Evolutionary conservation across 495 filamentous ascomycete species (phyloP).

Genomic region (Halenospora varia): DNA sequence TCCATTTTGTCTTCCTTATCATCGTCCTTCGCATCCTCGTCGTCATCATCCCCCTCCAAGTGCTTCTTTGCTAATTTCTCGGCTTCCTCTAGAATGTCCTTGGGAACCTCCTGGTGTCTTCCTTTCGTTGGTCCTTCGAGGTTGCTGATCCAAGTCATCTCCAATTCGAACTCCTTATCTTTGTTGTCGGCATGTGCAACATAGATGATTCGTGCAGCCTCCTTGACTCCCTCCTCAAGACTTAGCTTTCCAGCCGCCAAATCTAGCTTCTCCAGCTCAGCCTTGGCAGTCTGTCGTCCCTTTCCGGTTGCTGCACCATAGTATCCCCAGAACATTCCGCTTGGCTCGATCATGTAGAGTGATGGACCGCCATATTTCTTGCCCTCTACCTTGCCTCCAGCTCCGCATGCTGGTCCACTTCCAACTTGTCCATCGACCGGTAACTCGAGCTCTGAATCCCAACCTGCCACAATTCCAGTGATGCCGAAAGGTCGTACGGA

Average conservation of each 20-base stretch:
- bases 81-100: conserved; percentile 82
- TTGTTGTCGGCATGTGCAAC: conserved; percentile 93
- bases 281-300: conserved; percentile 91
- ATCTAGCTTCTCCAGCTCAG: conserved; percentile 95
- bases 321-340: conserved; percentile 96
- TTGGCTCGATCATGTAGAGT: conserved; percentile 98
- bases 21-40: conserved; percentile 49
- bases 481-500: conserved; percentile 95
- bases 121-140: conserved; percentile 83
- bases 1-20: conserved; percentile 69
- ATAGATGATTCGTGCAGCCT: conserved; percentile 94
- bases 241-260: conserved; percentile 72
- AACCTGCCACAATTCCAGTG: conserved; percentile 89
- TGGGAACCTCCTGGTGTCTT: conserved; percentile 86
- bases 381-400: conserved; percentile 73
- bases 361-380: conserved; percentile 81
- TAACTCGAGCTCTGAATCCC: conserved; percentile 77
- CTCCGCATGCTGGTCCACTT: conserved; percentile 66
- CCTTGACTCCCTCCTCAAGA: conserved; percentile 84
- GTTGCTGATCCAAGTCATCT: conserved; percentile 96
- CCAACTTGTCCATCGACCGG: conserved; percentile 87
- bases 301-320: conserved; percentile 97
- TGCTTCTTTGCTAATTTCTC: conserved; percentile 80
- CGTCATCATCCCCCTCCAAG: conserved; percentile 68
- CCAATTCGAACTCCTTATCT: conserved; percentile 98